Evolutionary conservation across 2,329 filamentous ascomycete genomes (phyloP).

Genomic region (Aspergillus phoenicis): DNA sequence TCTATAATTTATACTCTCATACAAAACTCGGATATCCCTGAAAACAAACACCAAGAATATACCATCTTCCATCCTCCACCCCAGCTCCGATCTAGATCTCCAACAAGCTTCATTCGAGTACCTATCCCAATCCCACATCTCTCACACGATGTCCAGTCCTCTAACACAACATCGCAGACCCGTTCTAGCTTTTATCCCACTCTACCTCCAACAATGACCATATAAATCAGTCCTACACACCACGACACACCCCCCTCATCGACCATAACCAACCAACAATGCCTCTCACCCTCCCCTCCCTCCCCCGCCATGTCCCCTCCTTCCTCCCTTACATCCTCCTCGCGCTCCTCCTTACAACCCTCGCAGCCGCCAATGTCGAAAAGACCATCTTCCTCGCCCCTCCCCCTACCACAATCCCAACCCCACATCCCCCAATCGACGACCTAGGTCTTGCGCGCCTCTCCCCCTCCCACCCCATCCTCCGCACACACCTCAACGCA

Average conservation of each 20-base stretch:
- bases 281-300: constrained; percentile 16
- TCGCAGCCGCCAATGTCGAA: constrained; percentile 72
- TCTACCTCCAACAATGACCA: not conserved
- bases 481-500: constrained; percentile 67
- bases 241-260: not conserved
- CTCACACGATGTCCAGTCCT: not conserved
- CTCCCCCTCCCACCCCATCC: constrained; percentile 56
- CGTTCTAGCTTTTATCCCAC: not conserved
- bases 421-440: constrained; percentile 58
- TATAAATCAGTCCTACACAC: not conserved
- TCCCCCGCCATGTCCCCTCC: constrained; percentile 18
- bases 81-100: not conserved
- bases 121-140: not conserved
- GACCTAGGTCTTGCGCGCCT: constrained; percentile 67
- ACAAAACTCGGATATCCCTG: not conserved
- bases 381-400: constrained; percentile 88
- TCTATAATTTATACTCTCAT: not conserved
- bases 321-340: constrained; percentile 21
- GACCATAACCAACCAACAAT: constrained; percentile 12
- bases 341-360: constrained; percentile 21
- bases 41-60: not conserved
- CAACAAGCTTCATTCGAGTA: not conserved
- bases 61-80: not conserved
- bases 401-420: constrained; percentile 56
- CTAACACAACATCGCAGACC: not conserved